Evolutionary conservation across 148 eudicot species (phyloP), one percentile per base, ranked within the genome.

Genomic region (Polygonum maritimum): DNA sequence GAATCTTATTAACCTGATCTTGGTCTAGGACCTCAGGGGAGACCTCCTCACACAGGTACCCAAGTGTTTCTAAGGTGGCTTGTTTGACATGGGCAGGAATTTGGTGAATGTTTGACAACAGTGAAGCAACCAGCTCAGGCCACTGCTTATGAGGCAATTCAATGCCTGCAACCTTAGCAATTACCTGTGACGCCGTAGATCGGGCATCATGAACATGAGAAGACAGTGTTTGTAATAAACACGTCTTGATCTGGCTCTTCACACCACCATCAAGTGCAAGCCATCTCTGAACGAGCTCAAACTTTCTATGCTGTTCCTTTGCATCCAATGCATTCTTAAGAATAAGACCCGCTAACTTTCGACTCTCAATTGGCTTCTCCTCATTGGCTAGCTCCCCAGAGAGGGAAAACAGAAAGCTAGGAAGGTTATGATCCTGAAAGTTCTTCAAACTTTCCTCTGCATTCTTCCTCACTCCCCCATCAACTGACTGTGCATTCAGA

Each of bases 281-380:
- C 97, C 98, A 92, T 84, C 89, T 89, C 75, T 90, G 96, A 63
- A 90, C 91, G 75, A 94, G 94, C 85, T 94, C 98, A 81, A 76
- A 84, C 76, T 92, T 94, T 76, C 95, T 87, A 76, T 87, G 98
- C 73, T 92, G 97, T 80, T 94, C 98, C 80, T 94, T 90, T 36
- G 98, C 98, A 84, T 94, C 98, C 84, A 94, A 82, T 21, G 97
- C 97, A 86, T 92, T 94, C 80, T 94, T 94, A 44, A 94, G 90
- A 67, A 92, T 81, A 80, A 92, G 88, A 76, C 98, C 98, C 0
- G 94, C 97, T 63, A 94, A 77, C 76, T 87, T 94, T 63, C 98
- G 91, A 55, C 97, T 92, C 48, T 92, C 97, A 45, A 85, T 86
- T 49, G 97, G 97, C 83, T 94, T 92, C 79, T 89, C 93, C 58